Base-by-base conservation (phyloP, 2,329 filamentous ascomycete species). In the Colletotrichum noveboracense region DNA sequence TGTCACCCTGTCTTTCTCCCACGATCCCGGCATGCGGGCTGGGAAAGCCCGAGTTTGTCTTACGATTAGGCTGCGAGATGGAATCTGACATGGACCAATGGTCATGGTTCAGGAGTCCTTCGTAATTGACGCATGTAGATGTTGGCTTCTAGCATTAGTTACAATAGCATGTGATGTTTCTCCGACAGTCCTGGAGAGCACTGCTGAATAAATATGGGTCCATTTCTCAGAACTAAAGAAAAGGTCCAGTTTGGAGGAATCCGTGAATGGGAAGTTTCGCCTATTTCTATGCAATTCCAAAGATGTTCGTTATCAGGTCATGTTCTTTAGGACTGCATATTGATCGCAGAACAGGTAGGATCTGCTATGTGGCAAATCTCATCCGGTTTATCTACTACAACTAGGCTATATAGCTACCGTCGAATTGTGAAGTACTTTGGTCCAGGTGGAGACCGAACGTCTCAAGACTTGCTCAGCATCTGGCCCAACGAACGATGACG, bases 401-500 rank as follows among this genome's bases (percentile, higher is more conserved):
- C 43, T 21, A 4, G 43, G 10, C 43, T 52, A 52, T 13, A 21
- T 7, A 21, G n/a, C n/a, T 7, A 52, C 43, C 43, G 43, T 52
- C 12, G 10, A 7, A 52, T 5, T 48, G n/a, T n/a, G n/a, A n/a
- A n/a, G 12, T 48, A 21, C 43, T 52, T 21, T 21, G n/a, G 10
- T 4, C n/a, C 43, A 24, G 2, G 6, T 24, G 10, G 7, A 52
- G 12, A 7, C 2, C 43, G 6, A 21, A 21, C 2, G 6, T 13
- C 43, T 7, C 6, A 21, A 21, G n/a, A 7, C 43, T 52, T 24
- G 3, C 43, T 68, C 52, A 70, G 58, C 68, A 70, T 13, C 24
- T 70, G 16, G 21, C 56, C 34, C 26, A 34, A 2, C 58, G 58
- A 18, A 43, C 58, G 32, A 70, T 70, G 58, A 70, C 68, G 32